Evolutionary conservation across 768 basidiomycete genomes (phyloP), one percentile per base, ranked within the genome.

Genomic region (Leccinum subtestaceum): DNA sequence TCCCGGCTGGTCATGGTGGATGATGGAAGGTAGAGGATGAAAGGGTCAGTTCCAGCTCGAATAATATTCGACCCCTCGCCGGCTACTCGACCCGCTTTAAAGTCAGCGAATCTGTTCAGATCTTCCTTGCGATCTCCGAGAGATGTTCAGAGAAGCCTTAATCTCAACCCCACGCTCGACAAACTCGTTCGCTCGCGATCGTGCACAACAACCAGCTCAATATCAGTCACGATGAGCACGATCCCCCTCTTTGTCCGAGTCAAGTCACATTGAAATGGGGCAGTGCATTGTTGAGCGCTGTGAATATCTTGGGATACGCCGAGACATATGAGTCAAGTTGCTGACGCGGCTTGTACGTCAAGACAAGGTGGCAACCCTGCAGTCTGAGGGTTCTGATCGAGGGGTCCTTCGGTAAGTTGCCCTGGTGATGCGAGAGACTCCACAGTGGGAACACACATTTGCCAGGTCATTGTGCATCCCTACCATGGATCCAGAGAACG

Each of bases 31-130:
- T 45, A 45, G 53, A 31, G 48, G 58, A 38, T 19, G 57, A 56
- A 27, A 32, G 60, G 6, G 58, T 57, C 27, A 46, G 53, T 19
- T 32, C 3, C 13, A 40, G 34, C 53, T 53, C 27, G 58, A 12
- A 40, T 55, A 15, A 29, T 52, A 29, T 51, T 60, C 36, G 53
- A 57, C 60, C 62, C 57, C 56, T 56, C 50, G 52, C 52, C 59
- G 61, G 59, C 61, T 36, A 54, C 40, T 61, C 52, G 3, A 58
- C 51, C 67, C 68, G 68, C 63, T 70, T 70, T 43, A 67, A 67
- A 70, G 65, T 68, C 68, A 70, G 67, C 67, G 65, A 55, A 43
- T 32, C 12, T 3, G 6, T 29, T 38, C 7, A 48, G 45, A 50
- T 36, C 32, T 17, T 9, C 19, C 43, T 36, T 55, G 32, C 36